Evolutionary conservation across 2,329 filamentous ascomycete genomes (phyloP), one percentile per base, ranked within the genome.

Genomic region (Arthrobotrys sphaeroides): DNA sequence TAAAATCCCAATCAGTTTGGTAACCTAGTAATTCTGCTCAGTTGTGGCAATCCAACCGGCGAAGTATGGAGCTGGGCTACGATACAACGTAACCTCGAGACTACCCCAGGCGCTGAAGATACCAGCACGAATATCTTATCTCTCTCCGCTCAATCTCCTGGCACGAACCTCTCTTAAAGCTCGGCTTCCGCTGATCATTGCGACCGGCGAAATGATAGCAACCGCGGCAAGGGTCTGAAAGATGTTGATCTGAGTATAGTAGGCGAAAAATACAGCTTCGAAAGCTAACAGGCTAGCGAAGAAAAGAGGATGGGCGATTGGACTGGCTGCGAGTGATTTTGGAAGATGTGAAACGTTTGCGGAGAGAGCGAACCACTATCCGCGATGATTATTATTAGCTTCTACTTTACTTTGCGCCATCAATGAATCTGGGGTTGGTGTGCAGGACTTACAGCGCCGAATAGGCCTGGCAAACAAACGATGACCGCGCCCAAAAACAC

Each of bases 161-260:
- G 90, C 89, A 85, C 97, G 95, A 28, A 99, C 94, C 85, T 99
- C 95, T 57, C 92, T 91, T 79, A 99, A 85, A 3, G 95, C 95
- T 83, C 93, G 90, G 81, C 90, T 93, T 68, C 95, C 95, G 82
- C 92, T 97, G 77, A 98, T 83, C 81, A 96, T 92, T 9, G 92
- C 88, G 65, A 93, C 87, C 24, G 87, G 83, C 13, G 90, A 89
- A 28, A 95, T 87, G 45, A 89, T 84, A 33, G 86, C 86, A 64
- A 90, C 89, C 24, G 89, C 89, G 3, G 93, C 94, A 57, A 99
- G 85, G 12, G 89, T 89, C 85, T 97, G 90, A 86, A 98, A 97
- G 49, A 99, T 86, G 81, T 90, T 97, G 94, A 94, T 97, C 81
- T 85, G 88, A 62, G 88, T 90, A 84, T 98, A 98, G 87, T 99